Base-by-base conservation (phyloP, 2,329 filamentous ascomycete species). In the Xylaria sp. region DNA sequence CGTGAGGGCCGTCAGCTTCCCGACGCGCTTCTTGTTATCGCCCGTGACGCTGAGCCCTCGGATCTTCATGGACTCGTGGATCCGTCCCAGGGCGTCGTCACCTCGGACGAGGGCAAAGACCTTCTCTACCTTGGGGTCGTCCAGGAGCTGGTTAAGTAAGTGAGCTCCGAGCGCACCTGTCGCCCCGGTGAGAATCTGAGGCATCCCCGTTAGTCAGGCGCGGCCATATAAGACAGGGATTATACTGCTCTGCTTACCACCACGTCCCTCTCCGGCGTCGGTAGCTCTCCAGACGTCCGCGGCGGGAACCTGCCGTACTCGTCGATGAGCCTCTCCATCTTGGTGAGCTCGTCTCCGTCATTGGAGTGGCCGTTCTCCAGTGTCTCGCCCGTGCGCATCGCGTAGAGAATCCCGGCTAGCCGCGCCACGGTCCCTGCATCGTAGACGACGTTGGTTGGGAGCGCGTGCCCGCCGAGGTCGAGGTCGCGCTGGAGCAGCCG, bases 161-260 rank as follows among this genome's bases (percentile, higher is more conserved):
- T 78, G 74, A 1, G 71, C 71, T 7, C 76, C 75, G 5, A 78
- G 70, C 9, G 72, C 74, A 0, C 75, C 76, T 0, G 75, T 77
- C 3, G 73, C 71, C n/a, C 76, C 76, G 0, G 75, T 78, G 13
- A 78, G 63, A 6, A 72, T 52, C 65, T 68, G 13, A 3, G 17
- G 18, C 26, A 6, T 4, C 7, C n/a, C 9, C 20, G 21, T 53
- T 48, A 52, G 21, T n/a, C 4, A 17, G 41, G n/a, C 21, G 6
- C 37, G 6, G 7, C 19, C 4, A 29, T 16, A 17, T 41, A 37
- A 17, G 9, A 13, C 8, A 41, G n/a, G n/a, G 40, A 37, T 21
- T 29, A 13, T 18, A n/a, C n/a, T n/a, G 9, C 29, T 29, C n/a
- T 29, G 46, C 65, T 65, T 63, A 69, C 63, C 45, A 64, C 64